Conservation (phyloP, 2,329 filamentous ascomycete species). For the Bipolaris zeicola region DNA sequence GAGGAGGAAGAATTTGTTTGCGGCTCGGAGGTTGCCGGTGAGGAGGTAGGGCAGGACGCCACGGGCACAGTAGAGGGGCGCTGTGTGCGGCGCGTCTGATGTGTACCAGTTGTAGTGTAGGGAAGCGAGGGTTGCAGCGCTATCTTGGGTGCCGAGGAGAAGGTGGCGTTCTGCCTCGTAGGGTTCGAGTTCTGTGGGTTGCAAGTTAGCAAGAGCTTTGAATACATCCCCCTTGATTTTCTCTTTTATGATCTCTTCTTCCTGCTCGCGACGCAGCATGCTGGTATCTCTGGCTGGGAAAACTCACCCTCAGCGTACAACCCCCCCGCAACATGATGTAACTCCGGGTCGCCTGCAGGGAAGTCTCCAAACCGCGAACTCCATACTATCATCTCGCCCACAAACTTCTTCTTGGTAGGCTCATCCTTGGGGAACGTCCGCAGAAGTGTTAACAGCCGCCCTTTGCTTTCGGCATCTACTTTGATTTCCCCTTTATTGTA, state of each 20-base stretch:
- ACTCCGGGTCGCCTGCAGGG: slow-evolving; percentile 88
- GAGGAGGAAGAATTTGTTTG: slow-evolving; percentile 78
- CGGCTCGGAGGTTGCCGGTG: slow-evolving; percentile 86
- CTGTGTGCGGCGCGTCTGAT: slow-evolving; percentile 84
- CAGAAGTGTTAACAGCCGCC: slow-evolving; percentile 75
- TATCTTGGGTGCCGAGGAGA: slow-evolving; percentile 85
- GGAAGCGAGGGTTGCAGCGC: slow-evolving; percentile 75
- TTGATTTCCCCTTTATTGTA: slow-evolving; percentile 85
- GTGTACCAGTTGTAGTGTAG: slow-evolving; percentile 96
- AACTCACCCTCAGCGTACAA: slow-evolving; percentile 77
- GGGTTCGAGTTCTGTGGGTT: slow-evolving; percentile 73
- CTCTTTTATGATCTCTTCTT: neutral
- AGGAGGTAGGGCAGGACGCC: slow-evolving; percentile 90
- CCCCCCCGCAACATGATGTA: slow-evolving; percentile 89
- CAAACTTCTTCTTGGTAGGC: slow-evolving; percentile 90
- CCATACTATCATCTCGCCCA: slow-evolving; percentile 88
- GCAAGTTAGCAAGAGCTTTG: neutral
- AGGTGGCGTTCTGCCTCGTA: slow-evolving; percentile 95
- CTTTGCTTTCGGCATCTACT: slow-evolving; percentile 75
- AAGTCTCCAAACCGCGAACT: slow-evolving; percentile 83
- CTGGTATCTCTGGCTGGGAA: no score
- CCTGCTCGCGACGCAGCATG: neutral
- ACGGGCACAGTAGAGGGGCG: slow-evolving; percentile 82
- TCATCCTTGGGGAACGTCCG: slow-evolving; percentile 81
- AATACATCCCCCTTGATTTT: neutral